Conservation (phyloP, 1,139 yeast species). For the Hemisphaericaspora subhashii region DNA sequence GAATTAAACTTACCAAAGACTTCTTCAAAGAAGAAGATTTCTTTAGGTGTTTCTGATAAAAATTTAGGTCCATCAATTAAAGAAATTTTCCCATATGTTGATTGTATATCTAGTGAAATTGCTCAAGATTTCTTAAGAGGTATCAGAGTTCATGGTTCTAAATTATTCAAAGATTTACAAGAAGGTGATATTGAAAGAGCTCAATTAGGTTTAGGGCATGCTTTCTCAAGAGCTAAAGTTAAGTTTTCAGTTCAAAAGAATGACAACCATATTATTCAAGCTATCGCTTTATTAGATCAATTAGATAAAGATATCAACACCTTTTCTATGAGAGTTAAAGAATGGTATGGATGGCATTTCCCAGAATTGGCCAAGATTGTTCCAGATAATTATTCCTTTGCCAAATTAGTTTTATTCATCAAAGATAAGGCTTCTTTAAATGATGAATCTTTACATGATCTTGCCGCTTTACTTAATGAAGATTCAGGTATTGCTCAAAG, state of each 20-base stretch:
- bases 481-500: conserved; percentile 94
- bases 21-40: conserved; percentile 62
- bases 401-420: conserved; percentile 78
- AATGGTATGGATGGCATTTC: conserved; percentile 99
- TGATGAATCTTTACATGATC: conserved; percentile 83
- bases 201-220: conserved; percentile 97
- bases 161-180: conserved; percentile 87
- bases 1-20: conserved; percentile 92
- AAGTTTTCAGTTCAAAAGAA: conserved; percentile 98
- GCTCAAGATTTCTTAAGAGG: conserved; percentile 97
- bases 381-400: conserved; percentile 86
- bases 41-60: conserved; percentile 89
- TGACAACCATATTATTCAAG: conserved; percentile 98
- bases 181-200: conserved; percentile 97
- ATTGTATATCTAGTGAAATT: conserved; percentile 86
- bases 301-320: conserved; percentile 97
- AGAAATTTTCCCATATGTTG: conserved; percentile 84
- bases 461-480: conserved; percentile 85
- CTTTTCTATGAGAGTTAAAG: conserved; percentile 96
- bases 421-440: conserved; percentile 83
- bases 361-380: conserved; percentile 98
- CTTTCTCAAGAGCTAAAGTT: conserved; percentile 97
- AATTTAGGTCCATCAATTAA: conserved; percentile 96
- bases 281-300: conserved; percentile 94
- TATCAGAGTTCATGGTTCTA: conserved; percentile 85